These are phyloP conservation scores for Ustilago loliicola DNA, from an alignment of 1,284 basidiomycete genomes.

Conservation along the genomic window DNA sequence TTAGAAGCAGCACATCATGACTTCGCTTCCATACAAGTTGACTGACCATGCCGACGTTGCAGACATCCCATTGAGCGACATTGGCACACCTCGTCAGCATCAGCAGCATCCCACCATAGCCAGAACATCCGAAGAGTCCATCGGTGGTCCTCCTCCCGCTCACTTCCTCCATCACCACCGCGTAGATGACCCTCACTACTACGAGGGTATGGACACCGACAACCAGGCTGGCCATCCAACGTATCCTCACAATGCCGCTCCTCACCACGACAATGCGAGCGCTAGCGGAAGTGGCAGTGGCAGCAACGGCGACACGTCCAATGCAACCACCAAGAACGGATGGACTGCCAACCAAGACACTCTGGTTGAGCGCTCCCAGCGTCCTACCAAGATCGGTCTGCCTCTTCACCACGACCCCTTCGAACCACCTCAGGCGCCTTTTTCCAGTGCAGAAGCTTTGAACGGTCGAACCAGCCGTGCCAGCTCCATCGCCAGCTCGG, in stretches of 20 bases:
- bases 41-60: conserved; percentile 44
- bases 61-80: conserved; percentile 47
- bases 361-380: conserved; percentile 36
- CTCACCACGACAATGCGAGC: conserved; percentile 22
- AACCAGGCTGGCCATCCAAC: conserved; percentile 33
- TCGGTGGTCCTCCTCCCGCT: conserved; percentile 39
- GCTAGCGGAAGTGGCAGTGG: conserved; percentile 37
- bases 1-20: conserved; percentile 24
- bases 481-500: conserved; percentile 51
- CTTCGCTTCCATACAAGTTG: conserved; percentile 52
- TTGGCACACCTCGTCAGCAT: conserved; percentile 34
- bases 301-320: conserved; percentile 35
- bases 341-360: conserved; percentile 45
- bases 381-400: conserved; percentile 35
- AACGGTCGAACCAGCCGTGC: conserved; percentile 33
- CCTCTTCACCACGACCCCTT: conserved; percentile 29
- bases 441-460: conserved; percentile 30
- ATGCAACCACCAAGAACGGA: conserved; percentile 37
- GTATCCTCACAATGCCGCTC: background rate
- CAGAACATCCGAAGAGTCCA: conserved; percentile 12
- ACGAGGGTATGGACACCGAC: conserved; percentile 48
- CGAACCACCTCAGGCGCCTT: conserved; percentile 46
- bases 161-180: conserved; percentile 54
- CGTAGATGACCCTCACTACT: conserved; percentile 47
- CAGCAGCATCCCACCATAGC: background rate